Evolutionary conservation across 768 basidiomycete species (phyloP), one percentile per base, ranked within the genome.

Genomic region (Fomitopsis pulvina): DNA sequence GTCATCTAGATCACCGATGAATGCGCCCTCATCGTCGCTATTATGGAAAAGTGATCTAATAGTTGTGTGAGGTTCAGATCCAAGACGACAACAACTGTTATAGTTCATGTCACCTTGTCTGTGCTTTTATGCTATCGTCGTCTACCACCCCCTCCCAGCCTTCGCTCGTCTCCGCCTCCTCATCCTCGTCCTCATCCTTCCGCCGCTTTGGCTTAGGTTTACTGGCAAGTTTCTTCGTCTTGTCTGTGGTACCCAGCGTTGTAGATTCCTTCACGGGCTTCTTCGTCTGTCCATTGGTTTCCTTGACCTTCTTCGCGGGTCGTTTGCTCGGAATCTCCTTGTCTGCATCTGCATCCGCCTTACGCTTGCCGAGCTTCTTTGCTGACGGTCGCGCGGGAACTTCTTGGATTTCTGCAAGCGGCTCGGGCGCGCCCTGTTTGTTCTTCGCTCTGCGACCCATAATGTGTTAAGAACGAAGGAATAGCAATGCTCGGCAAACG

Each of bases 381-480:
- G 71, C 63, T 2, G 77, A 73, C 3, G 67, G 62, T 3, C 60
- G 48, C 2, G 32, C 47, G 7, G 60, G 18, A n/a, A 63, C 60
- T 5, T 58, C 54, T 16, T 70, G 70, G 0, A 60, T 57, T 12
- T 80, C 73, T 6, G 46, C 59, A 25, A 87, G 58, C 26, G 87
- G 76, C 50, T 72, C 72, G 0, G 90, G 90, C 10, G 81, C 72
- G 1, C 71, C 76, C 65, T 93, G 91, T 70, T 92, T 92, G 68
- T 86, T 83, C 66, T 87, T 90, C 57, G 88, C 78, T 54, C 88
- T 80, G 61, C 90, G 79, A 53, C 91, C 91, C 91, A 93, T 92
- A 44, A 41, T 58, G 52, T 30, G 34, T 37, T 16, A 37, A 4
- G 34, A n/a, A n/a, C n/a, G n/a, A n/a, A 6, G 5, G 34, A 37